Evolutionary conservation across 2,329 filamentous ascomycete species (phyloP).

Genomic region (Aureobasidium uvarum): DNA sequence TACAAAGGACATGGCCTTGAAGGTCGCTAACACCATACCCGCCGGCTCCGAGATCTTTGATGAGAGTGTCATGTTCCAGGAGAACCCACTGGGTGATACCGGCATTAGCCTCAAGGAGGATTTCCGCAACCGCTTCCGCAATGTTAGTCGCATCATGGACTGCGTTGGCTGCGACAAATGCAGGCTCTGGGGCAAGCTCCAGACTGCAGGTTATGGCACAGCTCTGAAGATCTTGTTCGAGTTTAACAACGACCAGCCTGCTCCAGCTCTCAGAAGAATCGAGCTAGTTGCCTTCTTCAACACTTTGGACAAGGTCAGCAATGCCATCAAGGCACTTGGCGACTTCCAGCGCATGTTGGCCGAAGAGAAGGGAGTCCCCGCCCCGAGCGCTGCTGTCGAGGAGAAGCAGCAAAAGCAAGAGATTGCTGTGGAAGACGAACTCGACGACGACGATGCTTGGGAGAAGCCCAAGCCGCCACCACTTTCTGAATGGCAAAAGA

Average conservation of each 20-base stretch:
- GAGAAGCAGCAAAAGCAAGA: conserved; percentile 33
- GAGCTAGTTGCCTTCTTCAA: conserved; percentile 95
- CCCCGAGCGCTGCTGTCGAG: conserved; percentile 37
- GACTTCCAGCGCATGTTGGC: conserved; percentile 62
- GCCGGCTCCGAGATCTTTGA: conserved; percentile 78
- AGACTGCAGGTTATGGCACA: conserved; percentile 91
- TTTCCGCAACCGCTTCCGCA: conserved; percentile 95
- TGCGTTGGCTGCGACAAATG: conserved; percentile 99
- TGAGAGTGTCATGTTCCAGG: conserved; percentile 86
- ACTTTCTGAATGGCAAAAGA: conserved; percentile 55
- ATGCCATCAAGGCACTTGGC: conserved; percentile 71
- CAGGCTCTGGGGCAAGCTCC: conserved; percentile 94
- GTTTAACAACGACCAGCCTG: conserved; percentile 68
- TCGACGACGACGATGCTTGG: conserved; percentile 34
- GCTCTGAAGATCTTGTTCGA: conserved; percentile 96
- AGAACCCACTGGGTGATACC: conserved; percentile 47
- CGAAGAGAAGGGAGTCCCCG: conserved; percentile 32
- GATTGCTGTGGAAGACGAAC: conserved; percentile 28
- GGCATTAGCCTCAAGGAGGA: conserved; percentile 84
- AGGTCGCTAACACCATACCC: conserved; percentile 68
- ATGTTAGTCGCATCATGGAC: conserved; percentile 96
- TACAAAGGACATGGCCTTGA: conserved; percentile 79
- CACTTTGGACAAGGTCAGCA: conserved; percentile 82
- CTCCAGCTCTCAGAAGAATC: conserved; percentile 75
- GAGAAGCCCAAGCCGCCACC: conserved; percentile 39